A percentile compares a stretch with the other conserved stretches of the same genome.
These are phyloP conservation scores for Cyclotella kingstonii DNA, from an alignment of 108 stramenopile species.

Conservation along the genomic window DNA sequence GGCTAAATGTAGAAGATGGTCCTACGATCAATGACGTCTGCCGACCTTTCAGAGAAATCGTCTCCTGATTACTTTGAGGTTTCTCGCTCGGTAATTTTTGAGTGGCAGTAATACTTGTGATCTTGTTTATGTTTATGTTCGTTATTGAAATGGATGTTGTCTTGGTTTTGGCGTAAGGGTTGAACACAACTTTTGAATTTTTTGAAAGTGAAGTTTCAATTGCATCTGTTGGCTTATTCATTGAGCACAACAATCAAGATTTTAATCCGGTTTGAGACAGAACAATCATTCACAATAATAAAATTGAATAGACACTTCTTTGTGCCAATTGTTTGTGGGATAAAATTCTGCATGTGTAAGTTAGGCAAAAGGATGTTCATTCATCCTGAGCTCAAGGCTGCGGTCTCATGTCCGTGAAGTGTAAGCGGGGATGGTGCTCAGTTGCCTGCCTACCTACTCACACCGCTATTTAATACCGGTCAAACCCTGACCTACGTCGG, in stretches of 20 bases:
- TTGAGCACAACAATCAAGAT: too few species aligned
- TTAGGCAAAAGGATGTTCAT: slow-evolving; percentile 9
- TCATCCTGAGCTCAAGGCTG: slow-evolving; percentile 42
- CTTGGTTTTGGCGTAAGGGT: too few species aligned
- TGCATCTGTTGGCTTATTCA: too few species aligned
- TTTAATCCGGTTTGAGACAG: too few species aligned
- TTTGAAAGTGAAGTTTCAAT: too few species aligned
- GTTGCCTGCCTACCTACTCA: slow-evolving; percentile 41
- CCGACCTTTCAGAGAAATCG: background rate
- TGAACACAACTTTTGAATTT: too few species aligned
- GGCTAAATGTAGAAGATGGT: slow-evolving; percentile 42
- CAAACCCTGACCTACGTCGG: slow-evolving; percentile 29
- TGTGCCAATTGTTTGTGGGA: background rate
- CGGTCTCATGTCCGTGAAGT: slow-evolving; percentile 40
- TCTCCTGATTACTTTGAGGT: background rate
- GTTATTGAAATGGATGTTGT: too few species aligned
- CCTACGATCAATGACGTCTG: slow-evolving; percentile 1
- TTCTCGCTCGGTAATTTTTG: too few species aligned
- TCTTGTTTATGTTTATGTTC: too few species aligned
- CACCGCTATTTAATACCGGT: slow-evolving; percentile 14
- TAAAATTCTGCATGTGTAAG: too few species aligned
- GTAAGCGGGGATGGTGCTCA: slow-evolving; percentile 35
- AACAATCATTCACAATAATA: too few species aligned
- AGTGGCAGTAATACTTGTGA: too few species aligned
- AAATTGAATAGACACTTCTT: background rate